Conservation (phyloP, 2,329 filamentous ascomycete species). For the Clonostachys solani region DNA sequence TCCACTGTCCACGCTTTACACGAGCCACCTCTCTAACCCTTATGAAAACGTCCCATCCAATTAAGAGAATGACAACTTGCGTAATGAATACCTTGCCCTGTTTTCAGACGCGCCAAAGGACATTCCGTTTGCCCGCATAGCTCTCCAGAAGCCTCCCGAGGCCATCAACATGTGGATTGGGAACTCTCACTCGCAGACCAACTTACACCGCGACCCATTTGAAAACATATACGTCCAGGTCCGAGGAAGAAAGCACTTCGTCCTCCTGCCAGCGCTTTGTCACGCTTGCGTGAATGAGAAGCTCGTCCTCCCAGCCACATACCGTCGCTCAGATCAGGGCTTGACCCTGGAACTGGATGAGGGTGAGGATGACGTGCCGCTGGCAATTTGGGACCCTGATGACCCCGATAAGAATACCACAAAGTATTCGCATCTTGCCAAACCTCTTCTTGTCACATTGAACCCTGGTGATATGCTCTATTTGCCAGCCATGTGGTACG, state of each 20-base stretch:
- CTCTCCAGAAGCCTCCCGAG: constrained; percentile 61
- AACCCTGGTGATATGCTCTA: constrained; percentile 77
- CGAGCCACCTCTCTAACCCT: background rate
- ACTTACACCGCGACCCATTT: constrained; percentile 78
- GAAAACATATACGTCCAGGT: constrained; percentile 83
- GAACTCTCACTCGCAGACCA: constrained; percentile 64
- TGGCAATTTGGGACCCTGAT: constrained; percentile 74
- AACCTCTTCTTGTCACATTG: constrained; percentile 63
- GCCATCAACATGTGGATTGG: constrained; percentile 84
- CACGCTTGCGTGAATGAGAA: constrained; percentile 66
- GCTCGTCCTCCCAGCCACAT: constrained; percentile 52
- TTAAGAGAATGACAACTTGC: constrained; percentile 75
- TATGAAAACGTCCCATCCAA: background rate
- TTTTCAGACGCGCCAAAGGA: constrained; percentile 57
- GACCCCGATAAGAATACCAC: constrained; percentile 42
- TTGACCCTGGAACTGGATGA: constrained; percentile 28
- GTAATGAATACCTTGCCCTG: constrained; percentile 64
- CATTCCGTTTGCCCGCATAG: constrained; percentile 70
- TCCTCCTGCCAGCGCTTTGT: constrained; percentile 67
- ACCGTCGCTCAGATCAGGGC: constrained; percentile 30
- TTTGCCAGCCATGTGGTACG: constrained; percentile 73
- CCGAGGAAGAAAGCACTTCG: constrained; percentile 69
- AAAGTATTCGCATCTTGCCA: constrained; percentile 52
- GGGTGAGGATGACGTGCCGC: constrained; percentile 45
- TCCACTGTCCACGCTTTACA: background rate